Evolutionary conservation across 345 rosid genomes (phyloP).

Genomic region (Eutrema heterophyllum): DNA sequence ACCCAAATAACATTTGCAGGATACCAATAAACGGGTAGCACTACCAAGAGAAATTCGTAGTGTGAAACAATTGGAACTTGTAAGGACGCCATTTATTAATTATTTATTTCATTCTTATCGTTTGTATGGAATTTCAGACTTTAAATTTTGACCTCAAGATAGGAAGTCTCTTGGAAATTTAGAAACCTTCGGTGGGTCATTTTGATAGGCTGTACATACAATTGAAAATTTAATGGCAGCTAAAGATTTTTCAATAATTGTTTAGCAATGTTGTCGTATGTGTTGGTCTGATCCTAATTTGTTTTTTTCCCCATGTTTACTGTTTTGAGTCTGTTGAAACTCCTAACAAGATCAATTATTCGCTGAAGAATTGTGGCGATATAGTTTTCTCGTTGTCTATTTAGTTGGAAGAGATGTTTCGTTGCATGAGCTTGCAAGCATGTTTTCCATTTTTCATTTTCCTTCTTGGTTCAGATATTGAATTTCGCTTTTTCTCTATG

Average conservation of each 20-base stretch:
- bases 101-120: conserved; percentile 11
- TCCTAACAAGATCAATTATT: neutral
- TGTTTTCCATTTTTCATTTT: neutral
- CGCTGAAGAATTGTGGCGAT: neutral
- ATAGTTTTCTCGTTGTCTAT: neutral
- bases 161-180: neutral
- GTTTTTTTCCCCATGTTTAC: neutral
- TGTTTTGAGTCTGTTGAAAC: conserved; percentile 4
- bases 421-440: conserved; percentile 7
- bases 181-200: neutral
- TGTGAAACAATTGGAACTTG: conserved; percentile 80
- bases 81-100: conserved; percentile 33
- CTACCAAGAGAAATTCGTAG: conserved; percentile 88
- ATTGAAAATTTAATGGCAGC: neutral
- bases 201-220: conserved; percentile 1
- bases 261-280: neutral
- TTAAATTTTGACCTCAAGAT: neutral
- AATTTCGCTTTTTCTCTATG: neutral
- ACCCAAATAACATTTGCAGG: conserved; percentile 41
- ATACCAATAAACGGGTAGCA: conserved; percentile 56
- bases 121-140: neutral
- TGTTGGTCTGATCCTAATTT: neutral
- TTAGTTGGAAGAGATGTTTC: neutral
- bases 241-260: neutral
- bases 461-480: conserved; percentile 2